Evolutionary conservation across 768 basidiomycete species (phyloP), one percentile per base, ranked within the genome.

Genomic region (Boletus eberwhitei): DNA sequence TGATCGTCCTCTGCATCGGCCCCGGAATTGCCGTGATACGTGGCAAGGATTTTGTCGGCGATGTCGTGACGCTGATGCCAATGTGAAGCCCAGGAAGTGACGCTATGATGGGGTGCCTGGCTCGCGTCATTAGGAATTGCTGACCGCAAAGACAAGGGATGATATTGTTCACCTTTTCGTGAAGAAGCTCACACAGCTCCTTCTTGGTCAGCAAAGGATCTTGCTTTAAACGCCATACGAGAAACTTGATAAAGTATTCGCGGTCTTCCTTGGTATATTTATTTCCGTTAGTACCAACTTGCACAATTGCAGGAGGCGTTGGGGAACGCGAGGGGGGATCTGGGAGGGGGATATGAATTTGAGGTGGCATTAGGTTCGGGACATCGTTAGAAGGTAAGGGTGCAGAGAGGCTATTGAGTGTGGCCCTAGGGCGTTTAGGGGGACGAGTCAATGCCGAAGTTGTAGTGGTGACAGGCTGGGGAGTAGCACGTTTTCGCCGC

Each of bases 311-410:
- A 8, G 87, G 88, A 22, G 88, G 87, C 3, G 76, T 81, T 1
- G 88, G 88, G n/a, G 84, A 83, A 43, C 85, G 82, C 21, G 83
- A 82, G 1, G 87, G 86, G 14, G 85, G 83, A 8, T 75, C 74
- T 7, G 86, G 87, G 32, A 85, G 73, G 58, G 75, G 78, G 50
- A 86, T 73, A 44, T 83, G 79, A 44, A 80, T 74, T 62, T 86
- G 79, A n/a, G 85, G 84, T 6, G 83, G 75, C 46, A 84, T 82
- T 32, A 86, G 67, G 48, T 76, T 77, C 38, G 80, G 78, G 3
- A 73, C 64, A 40, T 78, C 60, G 19, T 45, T 54, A 4, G 64
- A 63, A 21, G 55, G 61, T 2, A 67, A 44, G 12, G 66, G 81
- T 0, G 78, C 77, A 14, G 85, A 81, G 22, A 87, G 70, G 56